Percentiles rank a stretch among this genome's conserved stretches.
These are phyloP conservation scores for Penicillium simplicissimum DNA, from an alignment of 495 filamentous ascomycete species.

Conservation along the genomic window DNA sequence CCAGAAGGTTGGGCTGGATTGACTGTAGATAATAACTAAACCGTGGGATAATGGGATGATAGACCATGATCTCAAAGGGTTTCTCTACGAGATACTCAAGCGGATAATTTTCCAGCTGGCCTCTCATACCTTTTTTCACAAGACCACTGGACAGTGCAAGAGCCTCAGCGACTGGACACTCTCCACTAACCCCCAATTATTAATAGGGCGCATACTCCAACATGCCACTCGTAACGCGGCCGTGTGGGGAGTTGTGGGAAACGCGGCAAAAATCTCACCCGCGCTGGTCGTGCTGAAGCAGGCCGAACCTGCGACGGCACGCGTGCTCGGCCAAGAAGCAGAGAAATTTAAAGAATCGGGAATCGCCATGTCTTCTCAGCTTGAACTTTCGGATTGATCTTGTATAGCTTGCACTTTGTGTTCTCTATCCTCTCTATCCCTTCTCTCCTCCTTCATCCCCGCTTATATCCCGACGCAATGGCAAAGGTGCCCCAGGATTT, in stretches of 20 bases:
- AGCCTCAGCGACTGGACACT: neutral
- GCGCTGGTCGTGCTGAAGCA: conserved; percentile 14
- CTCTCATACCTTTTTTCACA: neutral
- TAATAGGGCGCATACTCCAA: neutral
- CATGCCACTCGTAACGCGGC: conserved; percentile 3
- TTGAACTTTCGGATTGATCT: neutral
- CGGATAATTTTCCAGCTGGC: conserved; percentile 27
- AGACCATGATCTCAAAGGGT: no score
- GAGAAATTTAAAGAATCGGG: conserved; percentile 15
- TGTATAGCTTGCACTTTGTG: neutral
- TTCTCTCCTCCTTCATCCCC: neutral
- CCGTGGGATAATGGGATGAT: no score
- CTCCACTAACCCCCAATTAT: neutral
- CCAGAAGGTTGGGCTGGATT: neutral
- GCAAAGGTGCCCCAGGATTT: conserved; percentile 40
- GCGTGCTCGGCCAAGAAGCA: conserved; percentile 12
- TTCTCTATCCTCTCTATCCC: neutral
- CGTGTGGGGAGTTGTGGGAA: conserved; percentile 34
- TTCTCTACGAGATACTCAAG: neutral
- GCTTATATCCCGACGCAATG: conserved; percentile 27
- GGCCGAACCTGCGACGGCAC: conserved; percentile 15
- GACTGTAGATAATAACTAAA: neutral
- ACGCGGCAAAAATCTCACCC: conserved; percentile 31
- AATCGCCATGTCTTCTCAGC: neutral
- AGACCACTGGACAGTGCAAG: neutral